Conservation (phyloP, 2,329 filamentous ascomycete genomes). For the Colletotrichum tropicicola region DNA sequence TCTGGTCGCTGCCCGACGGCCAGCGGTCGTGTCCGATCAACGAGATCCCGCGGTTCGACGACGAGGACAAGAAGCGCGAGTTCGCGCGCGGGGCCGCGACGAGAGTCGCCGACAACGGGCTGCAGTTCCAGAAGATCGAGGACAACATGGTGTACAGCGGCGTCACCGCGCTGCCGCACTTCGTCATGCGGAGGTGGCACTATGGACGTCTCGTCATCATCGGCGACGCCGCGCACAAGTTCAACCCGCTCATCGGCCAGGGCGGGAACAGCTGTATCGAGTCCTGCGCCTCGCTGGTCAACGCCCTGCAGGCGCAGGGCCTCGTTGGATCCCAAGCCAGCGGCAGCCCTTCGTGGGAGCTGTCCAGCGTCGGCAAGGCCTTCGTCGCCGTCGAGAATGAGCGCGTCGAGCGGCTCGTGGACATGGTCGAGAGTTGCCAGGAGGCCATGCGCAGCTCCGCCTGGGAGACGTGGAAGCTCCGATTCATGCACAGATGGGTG, state of each 20-base stretch:
- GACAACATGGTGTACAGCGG: conserved; percentile 19
- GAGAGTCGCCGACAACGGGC: not conserved
- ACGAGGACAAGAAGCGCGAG: conserved; percentile 18
- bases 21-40: conserved; percentile 16
- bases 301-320: conserved; percentile 28
- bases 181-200: conserved; percentile 37
- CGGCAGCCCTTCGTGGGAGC: not conserved
- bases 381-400: conserved; percentile 12
- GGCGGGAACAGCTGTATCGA: conserved; percentile 41
- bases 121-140: not conserved
- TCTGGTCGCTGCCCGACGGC: conserved; percentile 16
- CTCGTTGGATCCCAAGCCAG: not conserved
- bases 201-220: conserved; percentile 41
- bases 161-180: conserved; percentile 24
- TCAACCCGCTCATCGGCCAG: conserved; percentile 39
- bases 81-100: not conserved
- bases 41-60: conserved; percentile 14
- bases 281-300: conserved; percentile 35
- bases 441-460: conserved; percentile 20
- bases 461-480: conserved; percentile 9
- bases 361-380: not conserved
- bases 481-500: conserved; percentile 13
- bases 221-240: conserved; percentile 46
- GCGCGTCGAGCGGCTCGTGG: not conserved
- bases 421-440: conserved; percentile 21